Conservation (phyloP, 129 eudicot genomes). For the Logfia minima region DNA sequence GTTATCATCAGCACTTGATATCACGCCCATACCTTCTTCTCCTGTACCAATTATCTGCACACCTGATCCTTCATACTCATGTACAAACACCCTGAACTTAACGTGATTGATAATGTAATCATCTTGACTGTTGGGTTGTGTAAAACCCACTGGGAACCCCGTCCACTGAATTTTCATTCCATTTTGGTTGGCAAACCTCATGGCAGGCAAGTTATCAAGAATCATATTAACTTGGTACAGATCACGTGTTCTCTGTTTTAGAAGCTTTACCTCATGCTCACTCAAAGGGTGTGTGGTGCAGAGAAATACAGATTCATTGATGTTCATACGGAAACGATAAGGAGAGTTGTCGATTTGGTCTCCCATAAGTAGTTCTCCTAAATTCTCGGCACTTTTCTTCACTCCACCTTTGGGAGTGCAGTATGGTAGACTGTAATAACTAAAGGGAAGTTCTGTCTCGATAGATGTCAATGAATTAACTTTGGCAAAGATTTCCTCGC, state of each 20-base stretch:
- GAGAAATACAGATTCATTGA: constrained; percentile 63
- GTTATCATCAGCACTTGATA: constrained; percentile 59
- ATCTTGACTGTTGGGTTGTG: constrained; percentile 45
- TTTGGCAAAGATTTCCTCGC: constrained; percentile 58
- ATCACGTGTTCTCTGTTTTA: constrained; percentile 83
- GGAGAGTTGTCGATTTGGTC: constrained; percentile 88
- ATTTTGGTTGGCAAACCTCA: constrained; percentile 66
- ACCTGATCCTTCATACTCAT: constrained; percentile 76
- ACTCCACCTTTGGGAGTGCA: constrained; percentile 63
- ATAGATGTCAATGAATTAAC: constrained; percentile 78
- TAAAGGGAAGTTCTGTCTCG: constrained; percentile 79
- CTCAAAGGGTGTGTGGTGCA: constrained; percentile 58
- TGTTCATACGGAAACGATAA: constrained; percentile 69
- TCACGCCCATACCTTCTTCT: constrained; percentile 88
- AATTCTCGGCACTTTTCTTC: constrained; percentile 80
- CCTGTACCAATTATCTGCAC: constrained; percentile 81
- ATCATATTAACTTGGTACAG: constrained; percentile 81
- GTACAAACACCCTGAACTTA: constrained; percentile 60
- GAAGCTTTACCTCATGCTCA: constrained; percentile 68
- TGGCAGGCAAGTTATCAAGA: constrained; percentile 71
- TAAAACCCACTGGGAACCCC: constrained; percentile 72
- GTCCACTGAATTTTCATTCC: constrained; percentile 82
- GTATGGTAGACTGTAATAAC: constrained; percentile 78
- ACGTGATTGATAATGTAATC: constrained; percentile 80
- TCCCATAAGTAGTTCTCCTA: constrained; percentile 83